phyloP scores from a whole-genome alignment of 2,329 filamentous ascomycete species.

The Claviceps sp. region DNA sequence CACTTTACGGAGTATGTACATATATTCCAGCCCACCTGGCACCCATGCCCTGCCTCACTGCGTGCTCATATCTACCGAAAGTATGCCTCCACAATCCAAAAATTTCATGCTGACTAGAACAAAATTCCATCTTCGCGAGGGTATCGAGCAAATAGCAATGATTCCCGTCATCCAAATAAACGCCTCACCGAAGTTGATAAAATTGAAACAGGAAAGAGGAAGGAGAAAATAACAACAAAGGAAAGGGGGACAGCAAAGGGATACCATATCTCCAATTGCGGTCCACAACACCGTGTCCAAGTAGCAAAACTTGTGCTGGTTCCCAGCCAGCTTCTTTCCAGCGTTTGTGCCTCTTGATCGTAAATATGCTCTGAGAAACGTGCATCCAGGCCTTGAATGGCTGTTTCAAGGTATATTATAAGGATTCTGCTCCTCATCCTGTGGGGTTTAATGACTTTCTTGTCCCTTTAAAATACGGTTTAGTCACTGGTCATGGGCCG shows the following conservation, averaged over 20 bases:
- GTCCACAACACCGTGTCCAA: background rate
- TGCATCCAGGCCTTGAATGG: background rate
- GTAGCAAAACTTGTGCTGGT: too few species aligned
- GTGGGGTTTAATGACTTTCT: background rate
- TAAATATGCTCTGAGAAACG: too few species aligned
- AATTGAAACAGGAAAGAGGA: background rate
- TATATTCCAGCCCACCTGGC: background rate
- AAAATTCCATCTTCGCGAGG: slow-evolving; percentile 5
- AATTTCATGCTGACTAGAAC: background rate
- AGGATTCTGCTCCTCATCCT: background rate
- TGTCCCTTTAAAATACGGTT: background rate
- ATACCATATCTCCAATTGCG: background rate
- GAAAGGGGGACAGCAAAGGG: background rate
- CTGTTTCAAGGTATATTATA: background rate
- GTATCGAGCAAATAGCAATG: slow-evolving; percentile 8
- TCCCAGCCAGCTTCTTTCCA: background rate
- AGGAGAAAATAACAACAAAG: background rate
- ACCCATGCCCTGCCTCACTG: background rate
- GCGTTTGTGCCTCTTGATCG: background rate
- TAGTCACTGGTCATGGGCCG: slow-evolving; percentile 2
- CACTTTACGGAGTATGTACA: background rate
- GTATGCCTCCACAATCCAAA: background rate
- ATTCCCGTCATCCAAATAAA: slow-evolving; percentile 9
- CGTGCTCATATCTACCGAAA: background rate
- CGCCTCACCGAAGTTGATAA: background rate